Base-by-base conservation (phyloP, 495 filamentous ascomycete genomes). In the Penicillium angulare region DNA sequence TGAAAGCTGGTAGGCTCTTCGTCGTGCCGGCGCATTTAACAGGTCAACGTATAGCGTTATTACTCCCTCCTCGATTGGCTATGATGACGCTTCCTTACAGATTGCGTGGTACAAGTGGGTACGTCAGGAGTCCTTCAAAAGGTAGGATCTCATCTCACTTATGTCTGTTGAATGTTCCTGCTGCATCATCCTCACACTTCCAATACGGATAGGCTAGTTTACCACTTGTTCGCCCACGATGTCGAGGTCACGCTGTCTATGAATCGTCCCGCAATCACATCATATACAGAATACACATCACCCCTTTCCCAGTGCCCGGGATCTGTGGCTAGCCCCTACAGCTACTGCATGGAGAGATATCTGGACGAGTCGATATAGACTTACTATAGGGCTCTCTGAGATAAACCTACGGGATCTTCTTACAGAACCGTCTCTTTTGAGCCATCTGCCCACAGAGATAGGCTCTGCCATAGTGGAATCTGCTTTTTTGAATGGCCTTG, bases 201-300 rank as follows among this genome's bases (percentile, higher is more conserved):
- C 21, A 42, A 17, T 34, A 5, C 16, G 4, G 5, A 29, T 13
- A 61, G 83, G 9, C 73, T 86, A 0, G 77, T 71, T 0, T 79
- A 79, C 49, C 80, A 82, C 47, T 64, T 77, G 0, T 82, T 81
- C 43, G 53, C 77, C 7, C 74, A 80, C 23, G 82, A 86, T 43
- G 64, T 75, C 5, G 78, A 84, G 44, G 69, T 75, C 0, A 79
- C 80, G 1, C 77, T 83, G 50, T 71, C 80, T 0, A 75, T 73
- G 47, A 79, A 74, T 46, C 74, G 64, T 8, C 61, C 64, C 2
- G 50, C 79, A 0, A 52, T 76, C 12, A 83, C 82, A 42, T 81
- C 79, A 1, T 85, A 85, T 53, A 69, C 83, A 0, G 83, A 86
- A 61, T 57, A 85, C 2, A 77, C 75, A 1, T 59, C 84, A 5